Percentiles rank a stretch among this genome's conserved stretches.
These are phyloP conservation scores for Cyanodermella asteris DNA, from an alignment of 2,329 filamentous ascomycete genomes.

Conservation along the genomic window DNA sequence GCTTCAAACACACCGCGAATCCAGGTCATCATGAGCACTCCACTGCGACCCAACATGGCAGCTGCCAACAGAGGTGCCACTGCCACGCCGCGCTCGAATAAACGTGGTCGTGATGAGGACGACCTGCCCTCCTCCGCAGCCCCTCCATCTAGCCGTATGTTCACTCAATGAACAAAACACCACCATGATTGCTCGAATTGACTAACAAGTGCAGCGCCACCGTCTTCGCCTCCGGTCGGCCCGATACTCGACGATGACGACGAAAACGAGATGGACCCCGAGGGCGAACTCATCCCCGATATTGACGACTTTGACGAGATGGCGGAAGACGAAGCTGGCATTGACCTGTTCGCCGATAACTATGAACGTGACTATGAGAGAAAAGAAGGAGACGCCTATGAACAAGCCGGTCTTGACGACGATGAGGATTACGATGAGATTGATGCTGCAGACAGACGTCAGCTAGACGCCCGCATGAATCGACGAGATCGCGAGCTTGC, in stretches of 20 bases:
- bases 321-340: constrained; percentile 47
- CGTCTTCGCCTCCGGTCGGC: constrained; percentile 38
- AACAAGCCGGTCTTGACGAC: constrained; percentile 38
- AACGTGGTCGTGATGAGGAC: constrained; percentile 42
- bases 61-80: constrained; percentile 58
- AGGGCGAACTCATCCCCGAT: constrained; percentile 37
- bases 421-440: constrained; percentile 42
- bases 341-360: constrained; percentile 46
- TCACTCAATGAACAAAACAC: background rate
- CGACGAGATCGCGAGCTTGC: constrained; percentile 38
- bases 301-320: constrained; percentile 47
- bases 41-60: constrained; percentile 56
- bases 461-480: constrained; percentile 39
- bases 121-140: constrained; percentile 30
- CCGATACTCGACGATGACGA: constrained; percentile 26
- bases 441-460: constrained; percentile 33
- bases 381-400: constrained; percentile 30
- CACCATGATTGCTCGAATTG: too few relatives aligned
- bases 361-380: constrained; percentile 40
- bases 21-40: too few relatives aligned
- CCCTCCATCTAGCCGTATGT: constrained; percentile 42
- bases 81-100: constrained; percentile 36
- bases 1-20: too few relatives aligned
- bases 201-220: constrained; percentile 17
- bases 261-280: constrained; percentile 20